Evolutionary conservation across 768 basidiomycete species (phyloP), one percentile per base, ranked within the genome.

Genomic region (Tylopilus plumbeoviolaceoides): DNA sequence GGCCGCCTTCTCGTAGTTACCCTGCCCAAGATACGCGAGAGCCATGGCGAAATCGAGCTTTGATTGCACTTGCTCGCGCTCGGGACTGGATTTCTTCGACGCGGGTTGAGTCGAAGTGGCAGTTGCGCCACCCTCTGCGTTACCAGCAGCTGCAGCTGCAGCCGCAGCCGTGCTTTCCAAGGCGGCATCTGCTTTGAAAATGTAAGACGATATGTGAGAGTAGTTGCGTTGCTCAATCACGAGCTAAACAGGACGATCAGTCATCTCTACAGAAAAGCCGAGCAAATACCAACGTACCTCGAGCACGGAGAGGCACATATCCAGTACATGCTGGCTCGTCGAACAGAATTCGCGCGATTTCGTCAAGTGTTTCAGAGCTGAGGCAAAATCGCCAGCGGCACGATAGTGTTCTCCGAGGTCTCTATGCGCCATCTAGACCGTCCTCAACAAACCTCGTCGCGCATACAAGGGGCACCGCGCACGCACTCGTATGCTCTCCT

Each of bases 171-270:
- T 70, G 3, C 83, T 81, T 38, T 95, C 93, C 23, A 97, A 76
- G 0, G 91, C 89, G 0, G 91, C 85, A 55, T 97, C 94, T n/a
- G 93, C 92, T 70, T 97, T 97, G 80, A 87, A 91, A 27, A 97
- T 84, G 65, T 97, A 95, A n/a, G 89, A 93, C 8, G 87, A 78
- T 33, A 97, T 79, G 62, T 93, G 90, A 3, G 87, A 74, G 68
- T 93, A 94, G 68, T 90, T 91, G 54, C 82, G 76, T 69, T 91
- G 88, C 71, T 94, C 91, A 55, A 95, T 79, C 38, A 93, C 79
- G 35, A 94, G 79, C 91, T 92, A 62, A 21, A 33, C 3, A 46
- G 31, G 28, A 21, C 5, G 20, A 42, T 56, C 38, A 33, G 42
- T 59, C 33, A 46, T 42, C 14, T 42, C 27, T 0, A 17, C 18